Evolutionary conservation across 495 filamentous ascomycete species (phyloP).

Genomic region (Jackrogersella multiformis): DNA sequence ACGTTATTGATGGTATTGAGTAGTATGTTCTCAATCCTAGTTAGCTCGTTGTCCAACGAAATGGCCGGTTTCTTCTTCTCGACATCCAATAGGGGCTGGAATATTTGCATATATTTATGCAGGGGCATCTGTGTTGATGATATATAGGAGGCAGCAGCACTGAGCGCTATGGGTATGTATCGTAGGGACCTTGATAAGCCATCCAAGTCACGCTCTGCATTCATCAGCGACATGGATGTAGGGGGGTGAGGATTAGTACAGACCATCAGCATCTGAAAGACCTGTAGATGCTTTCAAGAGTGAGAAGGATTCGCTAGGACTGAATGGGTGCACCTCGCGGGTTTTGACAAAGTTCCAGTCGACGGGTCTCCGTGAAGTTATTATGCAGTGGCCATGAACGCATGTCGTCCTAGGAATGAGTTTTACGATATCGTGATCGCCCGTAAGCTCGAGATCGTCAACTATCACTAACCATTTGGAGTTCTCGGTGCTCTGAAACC

Average conservation of each 20-base stretch:
- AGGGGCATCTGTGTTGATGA: background rate
- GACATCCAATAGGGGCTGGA: background rate
- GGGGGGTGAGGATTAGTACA: background rate
- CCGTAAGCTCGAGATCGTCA: background rate
- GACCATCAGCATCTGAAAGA: constrained; percentile 6
- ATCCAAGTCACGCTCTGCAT: background rate
- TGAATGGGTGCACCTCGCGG: background rate
- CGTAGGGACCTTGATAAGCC: background rate
- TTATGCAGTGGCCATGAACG: constrained; percentile 5
- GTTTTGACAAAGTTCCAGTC: background rate
- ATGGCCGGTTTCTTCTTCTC: background rate
- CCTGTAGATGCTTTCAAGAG: background rate
- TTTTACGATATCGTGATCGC: background rate
- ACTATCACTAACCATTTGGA: background rate
- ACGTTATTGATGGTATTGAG: background rate
- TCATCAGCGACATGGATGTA: background rate
- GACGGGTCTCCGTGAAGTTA: background rate
- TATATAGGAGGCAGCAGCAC: background rate
- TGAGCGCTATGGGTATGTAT: constrained; percentile 1
- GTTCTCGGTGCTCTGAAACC: constrained; percentile 9
- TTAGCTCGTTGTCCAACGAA: background rate
- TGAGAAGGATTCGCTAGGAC: background rate
- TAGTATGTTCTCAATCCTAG: background rate
- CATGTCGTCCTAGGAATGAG: constrained; percentile 1
- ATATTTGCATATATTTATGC: background rate